Evolutionary conservation across 169 alveolate species (phyloP).

Genomic region (Plasmodium yoelii): DNA sequence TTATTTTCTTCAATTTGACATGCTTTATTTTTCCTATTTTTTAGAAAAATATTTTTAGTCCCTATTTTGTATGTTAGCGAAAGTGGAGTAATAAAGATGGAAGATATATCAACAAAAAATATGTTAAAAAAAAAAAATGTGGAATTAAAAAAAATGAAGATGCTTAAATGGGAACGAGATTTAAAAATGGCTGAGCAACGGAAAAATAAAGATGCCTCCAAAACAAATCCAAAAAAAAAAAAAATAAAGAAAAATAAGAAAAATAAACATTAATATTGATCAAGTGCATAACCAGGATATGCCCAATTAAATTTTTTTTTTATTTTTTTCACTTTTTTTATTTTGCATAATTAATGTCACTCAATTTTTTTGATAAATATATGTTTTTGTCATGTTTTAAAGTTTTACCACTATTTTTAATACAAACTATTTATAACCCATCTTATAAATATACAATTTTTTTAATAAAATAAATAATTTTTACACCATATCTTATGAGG

Average conservation of each 20-base stretch:
- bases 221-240: conserved; percentile 28
- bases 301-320: background rate
- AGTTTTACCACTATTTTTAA: too few relatives aligned
- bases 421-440: too few relatives aligned
- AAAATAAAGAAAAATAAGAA: background rate
- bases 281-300: background rate
- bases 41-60: conserved; percentile 45
- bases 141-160: conserved; percentile 60
- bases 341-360: too few relatives aligned
- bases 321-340: too few relatives aligned
- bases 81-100: conserved; percentile 49
- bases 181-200: conserved; percentile 45
- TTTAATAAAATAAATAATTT: too few relatives aligned
- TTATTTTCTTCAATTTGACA: background rate
- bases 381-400: too few relatives aligned
- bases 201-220: conserved; percentile 6
- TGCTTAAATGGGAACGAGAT: conserved; percentile 70
- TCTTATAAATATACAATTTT: too few relatives aligned
- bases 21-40: background rate
- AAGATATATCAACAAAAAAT: conserved; percentile 40
- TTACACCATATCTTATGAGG: too few relatives aligned
- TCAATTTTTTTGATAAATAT: too few relatives aligned
- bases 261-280: background rate
- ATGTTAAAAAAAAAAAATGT: conserved; percentile 32
- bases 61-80: conserved; percentile 69